Base-by-base conservation (phyloP, 257 asterid species). In the Datura wrightii region DNA sequence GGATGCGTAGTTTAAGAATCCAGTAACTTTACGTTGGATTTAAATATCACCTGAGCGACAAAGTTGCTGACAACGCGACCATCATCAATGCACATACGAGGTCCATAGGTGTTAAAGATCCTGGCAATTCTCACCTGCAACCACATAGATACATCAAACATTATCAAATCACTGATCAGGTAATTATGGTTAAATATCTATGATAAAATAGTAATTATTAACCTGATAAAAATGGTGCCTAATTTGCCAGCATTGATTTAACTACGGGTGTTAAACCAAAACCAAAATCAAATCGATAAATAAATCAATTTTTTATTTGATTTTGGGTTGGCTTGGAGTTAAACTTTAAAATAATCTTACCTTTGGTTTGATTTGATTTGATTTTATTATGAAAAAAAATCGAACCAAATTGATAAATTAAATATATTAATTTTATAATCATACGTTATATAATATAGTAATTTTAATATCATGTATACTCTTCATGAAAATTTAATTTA, bases 41-140 rank as follows among this genome's bases (percentile, higher is more conserved):
- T 24, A 24, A 42, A 76, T 48, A 2, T 84, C 84, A 96, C 99
- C 99, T 96, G 99, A 87, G 99, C 99, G 62, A 96, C 99, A 80
- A 96, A 96, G 91, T 96, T 96, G 90, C 99, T 96, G 36, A 96
- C 99, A 62, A 96, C 99, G 67, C 99, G 99, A 48, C 99, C 99
- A 88, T 96, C 99, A 84, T 96, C 99, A 76, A 96, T 94, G 87
- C 98, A 96, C 99, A 96, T 96, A 53, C 99, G 94, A 37, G 99
- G 99, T 34, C 99, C 99, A 55, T 96, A 96, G 8, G 99, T 96
- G 89, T 96, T 96, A 24, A 96, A 96, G 85, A 96, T 96, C 93
- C 99, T 90, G 42, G 99, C 98, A 85, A 94, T 96, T 85, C 99
- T 90, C 56, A 94, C 98, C 99, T 96, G 92, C 50, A 62, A 82